phyloP scores from a whole-genome alignment of 805 yeast genomes.

The Saccharomycopsis fermentans region DNA sequence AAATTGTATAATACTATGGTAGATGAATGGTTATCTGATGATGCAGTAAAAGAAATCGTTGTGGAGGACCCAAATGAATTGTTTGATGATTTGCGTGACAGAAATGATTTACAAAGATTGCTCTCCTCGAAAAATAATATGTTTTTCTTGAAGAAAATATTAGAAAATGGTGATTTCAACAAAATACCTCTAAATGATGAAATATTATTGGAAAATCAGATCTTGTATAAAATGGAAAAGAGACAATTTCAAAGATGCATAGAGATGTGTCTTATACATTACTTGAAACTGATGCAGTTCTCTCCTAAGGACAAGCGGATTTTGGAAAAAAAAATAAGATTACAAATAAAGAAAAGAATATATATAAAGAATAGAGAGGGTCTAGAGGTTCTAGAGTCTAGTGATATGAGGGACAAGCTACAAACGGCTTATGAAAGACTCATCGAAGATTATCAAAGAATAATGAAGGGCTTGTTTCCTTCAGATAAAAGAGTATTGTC shows the following conservation, averaged over 20 bases:
- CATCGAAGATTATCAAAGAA: slow-evolving; percentile 60
- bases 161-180: slow-evolving; percentile 12
- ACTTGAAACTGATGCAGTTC: slow-evolving; percentile 12
- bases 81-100: slow-evolving; percentile 84
- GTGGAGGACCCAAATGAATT: slow-evolving; percentile 93
- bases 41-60: slow-evolving; percentile 54
- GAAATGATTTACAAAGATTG: slow-evolving; percentile 57
- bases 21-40: slow-evolving; percentile 45
- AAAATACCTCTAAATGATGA: slow-evolving; percentile 20
- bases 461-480: slow-evolving; percentile 29
- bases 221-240: slow-evolving; percentile 49
- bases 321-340: slow-evolving; percentile 35
- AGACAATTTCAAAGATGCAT: slow-evolving; percentile 69
- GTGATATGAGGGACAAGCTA: slow-evolving; percentile 56
- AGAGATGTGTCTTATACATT: slow-evolving; percentile 60
- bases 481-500: slow-evolving; percentile 16
- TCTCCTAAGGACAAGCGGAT: slow-evolving; percentile 20
- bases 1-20: slow-evolving; percentile 48
- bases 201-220: slow-evolving; percentile 35
- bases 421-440: slow-evolving; percentile 65
- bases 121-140: slow-evolving; percentile 23
- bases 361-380: slow-evolving; percentile 76
- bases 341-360: slow-evolving; percentile 64
- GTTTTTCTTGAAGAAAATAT: slow-evolving; percentile 18
- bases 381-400: slow-evolving; percentile 50